These are phyloP conservation scores for Arthroderma uncinatum DNA, from an alignment of 2,329 filamentous ascomycete genomes.

Conservation along the genomic window DNA sequence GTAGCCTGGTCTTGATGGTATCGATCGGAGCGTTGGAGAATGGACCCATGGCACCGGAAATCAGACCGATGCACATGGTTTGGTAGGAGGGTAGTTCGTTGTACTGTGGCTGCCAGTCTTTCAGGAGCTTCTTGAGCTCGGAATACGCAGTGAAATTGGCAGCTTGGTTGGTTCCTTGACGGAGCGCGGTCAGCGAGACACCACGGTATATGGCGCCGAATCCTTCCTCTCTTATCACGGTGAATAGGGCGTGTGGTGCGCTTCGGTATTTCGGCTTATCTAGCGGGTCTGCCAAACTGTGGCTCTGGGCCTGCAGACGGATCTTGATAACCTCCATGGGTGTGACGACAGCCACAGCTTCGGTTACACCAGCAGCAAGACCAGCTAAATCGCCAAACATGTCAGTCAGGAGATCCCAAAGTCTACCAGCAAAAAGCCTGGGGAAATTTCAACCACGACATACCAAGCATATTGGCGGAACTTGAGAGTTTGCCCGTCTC, in stretches of 20 bases:
- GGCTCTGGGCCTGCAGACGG: conserved; percentile 91
- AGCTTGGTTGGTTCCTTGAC: conserved; percentile 94
- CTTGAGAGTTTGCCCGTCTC: conserved; percentile 57
- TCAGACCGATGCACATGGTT: conserved; percentile 79
- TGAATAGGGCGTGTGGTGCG: conserved; percentile 71
- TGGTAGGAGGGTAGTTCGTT: conserved; percentile 71
- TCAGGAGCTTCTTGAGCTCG: conserved; percentile 73
- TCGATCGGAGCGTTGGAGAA: conserved; percentile 96
- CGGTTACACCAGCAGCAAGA: conserved; percentile 83
- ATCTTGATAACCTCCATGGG: conserved; percentile 99
- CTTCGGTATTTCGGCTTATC: conserved; percentile 96
- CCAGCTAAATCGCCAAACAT: conserved; percentile 48
- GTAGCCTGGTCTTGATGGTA: conserved; percentile 94
- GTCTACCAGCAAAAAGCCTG: background rate
- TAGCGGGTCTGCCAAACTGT: conserved; percentile 93
- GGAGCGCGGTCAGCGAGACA: conserved; percentile 81
- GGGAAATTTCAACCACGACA: background rate
- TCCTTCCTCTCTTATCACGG: conserved; percentile 85
- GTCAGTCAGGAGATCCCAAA: conserved; percentile 3
- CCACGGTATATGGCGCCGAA: conserved; percentile 79
- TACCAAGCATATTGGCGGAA: conserved; percentile 59
- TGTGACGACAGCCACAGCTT: conserved; percentile 91
- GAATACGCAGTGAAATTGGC: conserved; percentile 98
- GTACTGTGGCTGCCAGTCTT: conserved; percentile 60
- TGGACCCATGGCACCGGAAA: conserved; percentile 89